Conservation (phyloP, 148 eudicot genomes). For the Nepenthes gracilis region DNA sequence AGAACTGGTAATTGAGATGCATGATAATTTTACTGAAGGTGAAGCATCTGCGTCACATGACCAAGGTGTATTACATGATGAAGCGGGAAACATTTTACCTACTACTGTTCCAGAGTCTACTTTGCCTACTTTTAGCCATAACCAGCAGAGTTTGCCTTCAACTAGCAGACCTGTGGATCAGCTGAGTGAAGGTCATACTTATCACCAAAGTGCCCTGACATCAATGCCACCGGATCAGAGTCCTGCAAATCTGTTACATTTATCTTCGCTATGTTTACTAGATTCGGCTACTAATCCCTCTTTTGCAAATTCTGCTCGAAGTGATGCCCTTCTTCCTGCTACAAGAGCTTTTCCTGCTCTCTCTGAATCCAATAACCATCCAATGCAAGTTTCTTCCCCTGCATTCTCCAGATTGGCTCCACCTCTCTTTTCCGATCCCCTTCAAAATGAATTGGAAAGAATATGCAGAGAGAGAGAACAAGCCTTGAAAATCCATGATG, state of each 20-base stretch:
- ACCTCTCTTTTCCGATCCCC: conserved; percentile 37
- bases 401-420: conserved; percentile 9
- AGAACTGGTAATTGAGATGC: conserved; percentile 3
- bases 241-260: conserved; percentile 10
- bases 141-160: conserved; percentile 13
- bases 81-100: conserved; percentile 6
- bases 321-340: conserved; percentile 8
- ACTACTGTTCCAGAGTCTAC: conserved; percentile 6
- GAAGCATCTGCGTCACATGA: conserved; percentile 11
- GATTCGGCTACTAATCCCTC: conserved; percentile 9
- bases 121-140: conserved; percentile 6
- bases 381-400: conserved; percentile 17
- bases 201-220: conserved; percentile 9
- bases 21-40: conserved; percentile 4
- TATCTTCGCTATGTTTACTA: conserved; percentile 10
- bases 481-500: conserved; percentile 25
- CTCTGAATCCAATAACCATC: conserved; percentile 2
- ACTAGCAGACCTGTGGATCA: conserved; percentile 12
- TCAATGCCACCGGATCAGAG: conserved; percentile 4
- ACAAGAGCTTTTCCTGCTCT: conserved; percentile 10
- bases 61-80: conserved; percentile 2
- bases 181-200: conserved; percentile 7
- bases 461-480: conserved; percentile 30
- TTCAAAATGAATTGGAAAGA: conserved; percentile 47
- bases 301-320: conserved; percentile 10